phyloP scores from a whole-genome alignment of 768 basidiomycete genomes.

The Tulasnella sp. region DNA sequence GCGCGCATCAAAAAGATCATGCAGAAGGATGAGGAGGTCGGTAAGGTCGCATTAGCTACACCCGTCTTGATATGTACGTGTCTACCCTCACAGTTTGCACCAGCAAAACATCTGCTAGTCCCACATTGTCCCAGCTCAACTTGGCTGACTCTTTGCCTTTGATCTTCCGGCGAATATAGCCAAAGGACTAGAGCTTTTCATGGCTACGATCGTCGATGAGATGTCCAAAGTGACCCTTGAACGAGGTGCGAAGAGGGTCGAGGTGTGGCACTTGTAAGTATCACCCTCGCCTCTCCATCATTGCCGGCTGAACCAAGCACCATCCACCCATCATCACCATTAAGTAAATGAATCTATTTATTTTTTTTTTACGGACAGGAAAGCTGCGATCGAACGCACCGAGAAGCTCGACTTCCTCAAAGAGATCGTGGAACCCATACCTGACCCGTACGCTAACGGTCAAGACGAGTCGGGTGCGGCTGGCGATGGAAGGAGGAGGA shows the following conservation, averaged over 20 bases:
- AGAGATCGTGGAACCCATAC: slow-evolving; percentile 76
- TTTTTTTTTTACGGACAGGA: slow-evolving; percentile 37
- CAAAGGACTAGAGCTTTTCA: slow-evolving; percentile 88
- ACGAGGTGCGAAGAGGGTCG: slow-evolving; percentile 78
- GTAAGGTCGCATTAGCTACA: slow-evolving; percentile 93
- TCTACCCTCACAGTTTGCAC: not conserved
- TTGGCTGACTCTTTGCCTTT: not conserved
- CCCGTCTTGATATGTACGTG: slow-evolving; percentile 90
- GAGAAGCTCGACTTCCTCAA: slow-evolving; percentile 90
- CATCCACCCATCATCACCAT: too few species aligned
- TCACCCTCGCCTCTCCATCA: not conserved
- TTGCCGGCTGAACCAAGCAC: too few species aligned
- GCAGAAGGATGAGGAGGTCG: slow-evolving; percentile 99
- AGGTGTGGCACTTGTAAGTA: slow-evolving; percentile 85
- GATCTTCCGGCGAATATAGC: slow-evolving; percentile 37
- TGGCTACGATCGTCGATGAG: slow-evolving; percentile 72
- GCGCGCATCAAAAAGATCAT: slow-evolving; percentile 99
- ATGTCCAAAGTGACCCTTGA: slow-evolving; percentile 66
- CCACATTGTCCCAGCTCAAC: not conserved
- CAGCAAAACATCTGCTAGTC: not conserved
- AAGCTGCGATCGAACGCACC: slow-evolving; percentile 80
- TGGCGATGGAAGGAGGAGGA: slow-evolving; percentile 29
- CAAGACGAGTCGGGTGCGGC: slow-evolving; percentile 40
- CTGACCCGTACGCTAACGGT: slow-evolving; percentile 69
- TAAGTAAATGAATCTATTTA: too few species aligned